These are phyloP conservation scores for Candida boleticola DNA, from an alignment of 805 yeast species.

Conservation along the genomic window DNA sequence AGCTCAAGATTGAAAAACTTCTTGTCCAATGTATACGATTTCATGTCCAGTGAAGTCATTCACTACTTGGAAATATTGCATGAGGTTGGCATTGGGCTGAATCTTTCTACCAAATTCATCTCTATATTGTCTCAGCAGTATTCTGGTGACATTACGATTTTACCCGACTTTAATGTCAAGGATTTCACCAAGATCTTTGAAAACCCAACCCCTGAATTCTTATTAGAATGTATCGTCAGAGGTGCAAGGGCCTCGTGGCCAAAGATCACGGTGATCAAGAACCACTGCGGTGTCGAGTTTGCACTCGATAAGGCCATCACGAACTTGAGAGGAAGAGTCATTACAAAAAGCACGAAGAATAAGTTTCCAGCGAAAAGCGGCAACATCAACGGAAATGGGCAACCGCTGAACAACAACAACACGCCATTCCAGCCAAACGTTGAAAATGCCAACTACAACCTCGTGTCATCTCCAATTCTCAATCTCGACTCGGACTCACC, in stretches of 20 bases:
- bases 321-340: slow-evolving; percentile 58
- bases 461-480: slow-evolving; percentile 23
- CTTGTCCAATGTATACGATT: slow-evolving; percentile 53
- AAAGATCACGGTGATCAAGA: slow-evolving; percentile 75
- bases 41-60: slow-evolving; percentile 66
- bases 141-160: slow-evolving; percentile 89
- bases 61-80: slow-evolving; percentile 72
- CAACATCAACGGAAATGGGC: background rate
- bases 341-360: slow-evolving; percentile 19
- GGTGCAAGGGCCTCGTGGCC: slow-evolving; percentile 97
- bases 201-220: slow-evolving; percentile 79
- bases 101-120: slow-evolving; percentile 66
- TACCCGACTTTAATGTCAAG: slow-evolving; percentile 66
- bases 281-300: slow-evolving; percentile 89
- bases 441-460: slow-evolving; percentile 9
- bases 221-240: slow-evolving; percentile 65
- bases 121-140: slow-evolving; percentile 83
- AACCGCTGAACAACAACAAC: background rate
- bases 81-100: slow-evolving; percentile 76
- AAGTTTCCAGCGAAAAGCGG: background rate
- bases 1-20: slow-evolving; percentile 53
- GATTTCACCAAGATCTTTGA: slow-evolving; percentile 64
- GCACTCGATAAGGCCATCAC: slow-evolving; percentile 79
- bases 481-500: slow-evolving; percentile 8
- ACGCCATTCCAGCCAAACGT: background rate